These are phyloP conservation scores for Exophiala mesophila DNA, from an alignment of 2,329 filamentous ascomycete genomes.

Conservation along the genomic window DNA sequence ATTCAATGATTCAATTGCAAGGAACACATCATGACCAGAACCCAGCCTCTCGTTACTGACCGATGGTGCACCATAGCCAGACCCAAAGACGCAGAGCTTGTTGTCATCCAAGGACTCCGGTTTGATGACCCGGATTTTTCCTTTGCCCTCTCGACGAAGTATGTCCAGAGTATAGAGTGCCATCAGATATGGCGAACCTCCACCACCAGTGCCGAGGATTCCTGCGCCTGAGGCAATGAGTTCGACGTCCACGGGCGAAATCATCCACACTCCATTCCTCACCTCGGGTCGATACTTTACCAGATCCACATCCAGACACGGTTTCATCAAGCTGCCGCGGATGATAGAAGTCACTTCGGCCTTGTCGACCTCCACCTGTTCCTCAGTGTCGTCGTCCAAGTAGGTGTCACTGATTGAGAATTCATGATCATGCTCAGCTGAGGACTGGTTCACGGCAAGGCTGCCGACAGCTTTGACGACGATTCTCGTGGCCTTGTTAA, in stretches of 20 bases:
- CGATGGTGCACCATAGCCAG: constrained; percentile 41
- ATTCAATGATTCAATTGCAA: constrained; percentile 36
- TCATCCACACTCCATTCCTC: constrained; percentile 32
- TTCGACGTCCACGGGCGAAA: constrained; percentile 35
- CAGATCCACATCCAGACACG: constrained; percentile 26
- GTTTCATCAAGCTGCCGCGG: constrained; percentile 6
- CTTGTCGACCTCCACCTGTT: constrained; percentile 11
- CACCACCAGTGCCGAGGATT: constrained; percentile 37
- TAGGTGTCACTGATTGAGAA: constrained; percentile 25
- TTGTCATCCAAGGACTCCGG: constrained; percentile 36
- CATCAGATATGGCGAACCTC: constrained; percentile 41
- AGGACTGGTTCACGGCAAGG: constrained; percentile 17
- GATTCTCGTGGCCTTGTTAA: constrained; percentile 33
- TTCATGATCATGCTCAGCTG: constrained; percentile 24
- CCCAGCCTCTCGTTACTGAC: constrained; percentile 29
- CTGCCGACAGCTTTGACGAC: constrained; percentile 33
- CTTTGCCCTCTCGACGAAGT: constrained; percentile 32
- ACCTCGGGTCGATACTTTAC: constrained; percentile 33
- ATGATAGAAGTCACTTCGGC: not conserved
- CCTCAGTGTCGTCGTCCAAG: constrained; percentile 21
- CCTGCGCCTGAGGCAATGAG: constrained; percentile 36
- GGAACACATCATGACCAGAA: constrained; percentile 27
- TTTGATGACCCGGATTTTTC: constrained; percentile 39
- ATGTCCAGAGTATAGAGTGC: constrained; percentile 42
- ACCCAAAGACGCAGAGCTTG: constrained; percentile 40